Conservation (phyloP, 1,139 yeast species). For the Scheffersomyces stambukii region DNA sequence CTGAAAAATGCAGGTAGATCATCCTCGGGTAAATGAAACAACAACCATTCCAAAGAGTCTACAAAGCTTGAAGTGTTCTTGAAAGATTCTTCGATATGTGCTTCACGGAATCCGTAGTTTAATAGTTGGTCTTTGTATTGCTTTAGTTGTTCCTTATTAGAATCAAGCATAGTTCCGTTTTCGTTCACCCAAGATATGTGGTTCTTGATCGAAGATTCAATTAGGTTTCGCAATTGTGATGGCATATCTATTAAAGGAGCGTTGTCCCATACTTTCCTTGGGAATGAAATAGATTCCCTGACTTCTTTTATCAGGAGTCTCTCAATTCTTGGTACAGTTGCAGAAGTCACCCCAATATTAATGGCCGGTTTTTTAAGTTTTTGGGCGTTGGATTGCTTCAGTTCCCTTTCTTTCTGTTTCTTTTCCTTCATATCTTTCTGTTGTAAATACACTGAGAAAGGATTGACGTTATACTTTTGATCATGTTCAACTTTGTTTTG, state of each 20-base stretch:
- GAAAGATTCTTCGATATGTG: slow-evolving; percentile 72
- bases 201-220: slow-evolving; percentile 50
- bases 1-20: slow-evolving; percentile 67
- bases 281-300: slow-evolving; percentile 39
- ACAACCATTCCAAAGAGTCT: slow-evolving; percentile 72
- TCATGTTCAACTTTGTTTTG: slow-evolving; percentile 47
- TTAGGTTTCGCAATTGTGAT: slow-evolving; percentile 44
- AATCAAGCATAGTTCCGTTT: slow-evolving; percentile 8
- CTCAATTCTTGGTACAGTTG: neutral
- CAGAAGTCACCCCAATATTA: slow-evolving; percentile 19
- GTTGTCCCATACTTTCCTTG: slow-evolving; percentile 62
- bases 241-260: slow-evolving; percentile 54
- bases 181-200: slow-evolving; percentile 52
- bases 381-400: slow-evolving; percentile 29
- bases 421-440: slow-evolving; percentile 41
- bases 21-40: slow-evolving; percentile 89
- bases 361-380: slow-evolving; percentile 43
- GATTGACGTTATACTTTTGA: slow-evolving; percentile 59
- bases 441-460: slow-evolving; percentile 61
- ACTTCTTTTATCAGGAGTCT: neutral
- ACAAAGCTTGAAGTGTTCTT: slow-evolving; percentile 51
- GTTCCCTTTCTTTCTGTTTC: slow-evolving; percentile 41
- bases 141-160: neutral
- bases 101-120: slow-evolving; percentile 61
- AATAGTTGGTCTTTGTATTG: slow-evolving; percentile 18